Evolutionary conservation across 2,329 filamentous ascomycete genomes (phyloP).

Genomic region (Canariomyces notabilis): DNA sequence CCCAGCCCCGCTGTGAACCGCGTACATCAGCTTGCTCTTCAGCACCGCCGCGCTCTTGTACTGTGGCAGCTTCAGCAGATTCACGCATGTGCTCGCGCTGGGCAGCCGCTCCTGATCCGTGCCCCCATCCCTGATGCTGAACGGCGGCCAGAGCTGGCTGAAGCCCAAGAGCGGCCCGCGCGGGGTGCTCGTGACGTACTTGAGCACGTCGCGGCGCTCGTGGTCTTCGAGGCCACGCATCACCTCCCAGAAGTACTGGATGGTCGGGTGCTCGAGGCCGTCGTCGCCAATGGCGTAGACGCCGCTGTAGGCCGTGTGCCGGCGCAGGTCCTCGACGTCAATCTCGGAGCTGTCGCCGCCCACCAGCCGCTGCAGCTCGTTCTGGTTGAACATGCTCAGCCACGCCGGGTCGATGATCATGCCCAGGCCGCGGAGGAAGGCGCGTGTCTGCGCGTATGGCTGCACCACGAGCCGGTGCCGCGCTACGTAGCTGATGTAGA

Average conservation of each 20-base stretch:
- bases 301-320: constrained; percentile 81
- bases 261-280: constrained; percentile 74
- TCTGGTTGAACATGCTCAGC: constrained; percentile 98
- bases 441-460: constrained; percentile 72
- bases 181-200: constrained; percentile 93
- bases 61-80: constrained; percentile 83
- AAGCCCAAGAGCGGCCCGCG: constrained; percentile 87
- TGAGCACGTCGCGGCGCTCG: constrained; percentile 80
- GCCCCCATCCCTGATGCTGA: constrained; percentile 84
- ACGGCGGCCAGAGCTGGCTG: constrained; percentile 73
- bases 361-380: constrained; percentile 87
- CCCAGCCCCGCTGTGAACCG: constrained; percentile 81
- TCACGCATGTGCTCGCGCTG: constrained; percentile 94
- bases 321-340: constrained; percentile 77
- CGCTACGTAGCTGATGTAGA: constrained; percentile 92
- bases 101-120: constrained; percentile 72
- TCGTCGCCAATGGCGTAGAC: constrained; percentile 89
- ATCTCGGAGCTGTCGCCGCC: constrained; percentile 83
- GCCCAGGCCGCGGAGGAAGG: constrained; percentile 80
- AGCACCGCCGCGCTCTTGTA: constrained; percentile 64
- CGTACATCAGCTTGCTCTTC: constrained; percentile 80
- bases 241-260: constrained; percentile 87
- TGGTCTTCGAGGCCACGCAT: constrained; percentile 70
- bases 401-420: constrained; percentile 86
- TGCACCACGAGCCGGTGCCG: constrained; percentile 81